phyloP scores from a whole-genome alignment of 257 asterid species.

The Agastache rugosa region DNA sequence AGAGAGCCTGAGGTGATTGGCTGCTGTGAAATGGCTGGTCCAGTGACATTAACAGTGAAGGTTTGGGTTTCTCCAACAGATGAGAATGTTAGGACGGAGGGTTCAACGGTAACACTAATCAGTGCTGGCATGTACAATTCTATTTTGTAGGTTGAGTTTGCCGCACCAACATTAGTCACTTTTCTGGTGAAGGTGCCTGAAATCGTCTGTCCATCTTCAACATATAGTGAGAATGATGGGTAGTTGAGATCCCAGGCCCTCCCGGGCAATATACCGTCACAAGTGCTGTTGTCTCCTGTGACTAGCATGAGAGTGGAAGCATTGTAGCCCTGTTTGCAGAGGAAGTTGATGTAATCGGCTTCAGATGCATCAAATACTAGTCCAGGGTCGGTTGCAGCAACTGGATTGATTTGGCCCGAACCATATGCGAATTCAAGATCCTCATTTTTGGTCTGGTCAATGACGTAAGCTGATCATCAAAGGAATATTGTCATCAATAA shows the following conservation, averaged over 20 bases:
- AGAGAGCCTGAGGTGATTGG: conserved; percentile 44
- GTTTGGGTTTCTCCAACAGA: conserved; percentile 50
- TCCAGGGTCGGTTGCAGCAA: conserved; percentile 50
- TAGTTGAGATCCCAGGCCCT: conserved; percentile 57
- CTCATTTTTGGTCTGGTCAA: conserved; percentile 42
- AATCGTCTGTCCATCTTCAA: conserved; percentile 43
- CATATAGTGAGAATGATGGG: conserved; percentile 55
- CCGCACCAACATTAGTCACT: conserved; percentile 1
- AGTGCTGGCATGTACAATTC: background rate
- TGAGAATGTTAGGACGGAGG: conserved; percentile 48
- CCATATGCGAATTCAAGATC: conserved; percentile 54
- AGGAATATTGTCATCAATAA: background rate
- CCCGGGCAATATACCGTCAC: conserved; percentile 41
- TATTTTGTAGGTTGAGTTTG: background rate
- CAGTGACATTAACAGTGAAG: conserved; percentile 49
- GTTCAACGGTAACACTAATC: conserved; percentile 39
- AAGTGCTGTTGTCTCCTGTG: conserved; percentile 51
- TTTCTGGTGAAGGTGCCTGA: background rate
- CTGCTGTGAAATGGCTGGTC: conserved; percentile 52
- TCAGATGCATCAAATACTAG: conserved; percentile 51
- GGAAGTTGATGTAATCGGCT: conserved; percentile 50
- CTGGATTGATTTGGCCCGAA: conserved; percentile 55
- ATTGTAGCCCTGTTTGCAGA: conserved; percentile 61
- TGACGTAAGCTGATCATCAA: conserved; percentile 40
- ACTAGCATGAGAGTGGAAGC: conserved; percentile 43